These are phyloP conservation scores for Saraca asoca DNA, from an alignment of 331 rosid species.

Conservation along the genomic window DNA sequence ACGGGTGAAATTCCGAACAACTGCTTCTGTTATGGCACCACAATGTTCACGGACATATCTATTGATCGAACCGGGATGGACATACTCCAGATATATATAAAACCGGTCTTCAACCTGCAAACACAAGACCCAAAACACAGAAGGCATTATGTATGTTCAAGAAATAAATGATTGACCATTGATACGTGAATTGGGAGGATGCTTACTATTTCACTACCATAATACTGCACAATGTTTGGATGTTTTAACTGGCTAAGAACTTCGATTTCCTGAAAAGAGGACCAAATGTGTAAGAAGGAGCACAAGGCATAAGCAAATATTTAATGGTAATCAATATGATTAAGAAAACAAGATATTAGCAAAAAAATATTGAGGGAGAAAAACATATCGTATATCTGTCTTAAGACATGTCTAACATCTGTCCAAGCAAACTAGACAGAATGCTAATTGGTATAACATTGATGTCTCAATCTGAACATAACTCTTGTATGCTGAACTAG, in stretches of 20 bases:
- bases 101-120: conserved; percentile 80
- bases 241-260: conserved; percentile 81
- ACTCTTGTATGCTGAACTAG: no score
- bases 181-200: conserved; percentile 28
- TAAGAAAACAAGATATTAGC: no score
- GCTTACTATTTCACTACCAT: conserved; percentile 87
- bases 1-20: conserved; percentile 87
- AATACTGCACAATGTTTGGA: conserved; percentile 88
- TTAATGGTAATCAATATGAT: no score
- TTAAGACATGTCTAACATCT: no score
- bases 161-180: conserved; percentile 14
- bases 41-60: conserved; percentile 83
- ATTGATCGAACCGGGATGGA: conserved; percentile 91
- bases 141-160: neutral
- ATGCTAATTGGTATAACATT: no score
- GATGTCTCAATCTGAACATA: no score
- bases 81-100: conserved; percentile 88
- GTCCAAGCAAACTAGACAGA: no score
- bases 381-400: no score
- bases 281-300: conserved; percentile 10
- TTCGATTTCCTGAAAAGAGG: conserved; percentile 71
- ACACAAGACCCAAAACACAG: conserved; percentile 30
- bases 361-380: no score
- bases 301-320: no score
- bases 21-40: conserved; percentile 88